phyloP scores from a whole-genome alignment of 169 alveolate genomes.

The Plasmodium vinckei region DNA sequence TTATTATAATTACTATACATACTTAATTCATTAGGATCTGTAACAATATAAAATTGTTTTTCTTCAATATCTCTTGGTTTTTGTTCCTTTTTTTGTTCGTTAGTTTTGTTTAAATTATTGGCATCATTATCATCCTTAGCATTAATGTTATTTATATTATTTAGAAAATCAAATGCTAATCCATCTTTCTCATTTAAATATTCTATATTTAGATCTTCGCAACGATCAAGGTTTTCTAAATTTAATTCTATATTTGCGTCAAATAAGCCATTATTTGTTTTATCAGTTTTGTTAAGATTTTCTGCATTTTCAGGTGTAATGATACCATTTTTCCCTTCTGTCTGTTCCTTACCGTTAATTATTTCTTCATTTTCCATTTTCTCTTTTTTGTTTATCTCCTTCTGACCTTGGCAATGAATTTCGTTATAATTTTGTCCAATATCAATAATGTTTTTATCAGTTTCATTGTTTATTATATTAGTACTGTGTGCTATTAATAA shows the following conservation, averaged over 20 bases:
- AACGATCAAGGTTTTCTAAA: conserved; percentile 48
- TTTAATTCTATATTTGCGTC: not conserved
- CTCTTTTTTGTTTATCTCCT: conserved; percentile 1
- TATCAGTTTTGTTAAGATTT: not conserved
- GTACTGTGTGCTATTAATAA: not conserved
- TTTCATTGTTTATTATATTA: not conserved
- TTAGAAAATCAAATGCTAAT: conserved; percentile 35
- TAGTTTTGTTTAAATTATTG: not conserved
- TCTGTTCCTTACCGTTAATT: not conserved
- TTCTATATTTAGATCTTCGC: conserved; percentile 75
- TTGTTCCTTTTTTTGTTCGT: not conserved
- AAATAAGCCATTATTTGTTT: not conserved
- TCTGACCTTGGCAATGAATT: too few species aligned
- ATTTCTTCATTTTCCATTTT: conserved; percentile 34
- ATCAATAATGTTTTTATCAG: not conserved
- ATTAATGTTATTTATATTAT: conserved; percentile 1
- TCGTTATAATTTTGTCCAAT: not conserved
- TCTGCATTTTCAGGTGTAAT: conserved; percentile 9
- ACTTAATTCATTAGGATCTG: conserved; percentile 37
- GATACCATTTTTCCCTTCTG: conserved; percentile 3
- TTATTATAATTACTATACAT: conserved; percentile 69
- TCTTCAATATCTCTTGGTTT: conserved; percentile 12
- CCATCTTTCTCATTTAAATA: conserved; percentile 55
- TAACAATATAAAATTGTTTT: conserved; percentile 49
- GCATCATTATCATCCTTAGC: conserved; percentile 4